Percentiles rank a stretch among this genome's conserved stretches.
Conservation (phyloP, 257 asterid species). For the Solanum pinnatisectum region DNA sequence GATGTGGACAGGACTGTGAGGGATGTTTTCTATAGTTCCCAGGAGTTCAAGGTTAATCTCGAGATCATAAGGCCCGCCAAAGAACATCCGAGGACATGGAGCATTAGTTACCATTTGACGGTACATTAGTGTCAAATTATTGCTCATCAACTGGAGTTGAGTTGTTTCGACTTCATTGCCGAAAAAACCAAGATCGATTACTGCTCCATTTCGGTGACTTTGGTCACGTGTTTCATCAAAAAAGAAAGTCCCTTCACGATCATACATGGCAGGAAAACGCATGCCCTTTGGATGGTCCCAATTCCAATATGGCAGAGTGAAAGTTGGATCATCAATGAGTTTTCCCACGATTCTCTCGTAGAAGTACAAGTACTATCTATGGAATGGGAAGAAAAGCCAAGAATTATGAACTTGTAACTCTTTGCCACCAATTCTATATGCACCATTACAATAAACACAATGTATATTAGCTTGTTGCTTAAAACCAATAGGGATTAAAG, state of each 20-base stretch:
- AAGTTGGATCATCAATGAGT: constrained; percentile 7
- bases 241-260: background rate
- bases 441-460: constrained; percentile 14
- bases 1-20: background rate
- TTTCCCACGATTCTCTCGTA: constrained; percentile 3
- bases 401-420: background rate
- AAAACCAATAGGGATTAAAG: constrained; percentile 1
- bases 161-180: background rate
- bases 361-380: constrained; percentile 19
- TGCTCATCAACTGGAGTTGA: background rate
- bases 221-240: constrained; percentile 5
- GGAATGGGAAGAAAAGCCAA: constrained; percentile 6
- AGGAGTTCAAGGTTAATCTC: background rate
- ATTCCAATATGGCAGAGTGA: background rate
- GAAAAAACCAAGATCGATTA: background rate
- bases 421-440: background rate
- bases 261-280: constrained; percentile 3
- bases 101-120: constrained; percentile 6
- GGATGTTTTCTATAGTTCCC: background rate
- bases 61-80: background rate
- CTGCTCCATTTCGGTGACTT: background rate
- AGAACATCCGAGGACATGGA: background rate
- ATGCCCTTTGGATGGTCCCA: constrained; percentile 7
- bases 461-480: constrained; percentile 1
- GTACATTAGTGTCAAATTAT: constrained; percentile 4